Conservation (phyloP, 2,329 filamentous ascomycete species). For the Xylariaceae sp. region DNA sequence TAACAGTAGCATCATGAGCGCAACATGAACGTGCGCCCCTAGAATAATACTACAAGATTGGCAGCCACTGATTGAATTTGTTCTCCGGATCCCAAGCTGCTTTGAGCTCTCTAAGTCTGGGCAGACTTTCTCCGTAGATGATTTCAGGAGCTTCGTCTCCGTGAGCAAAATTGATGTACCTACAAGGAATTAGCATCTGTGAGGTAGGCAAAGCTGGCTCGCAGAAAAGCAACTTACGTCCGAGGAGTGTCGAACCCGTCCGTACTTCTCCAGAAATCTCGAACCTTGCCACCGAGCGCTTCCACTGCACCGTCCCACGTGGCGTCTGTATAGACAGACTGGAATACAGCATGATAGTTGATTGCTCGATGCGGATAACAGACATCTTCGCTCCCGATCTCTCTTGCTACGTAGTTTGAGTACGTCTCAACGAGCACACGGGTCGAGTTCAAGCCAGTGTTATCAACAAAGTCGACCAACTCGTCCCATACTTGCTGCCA, state of each 20-base stretch:
- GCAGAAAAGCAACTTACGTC: background rate
- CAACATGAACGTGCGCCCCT: too few species aligned
- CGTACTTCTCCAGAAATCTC: background rate
- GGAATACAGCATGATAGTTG: background rate
- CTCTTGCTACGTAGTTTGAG: background rate
- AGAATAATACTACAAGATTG: background rate
- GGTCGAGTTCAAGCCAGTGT: background rate
- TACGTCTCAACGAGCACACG: conserved; percentile 1
- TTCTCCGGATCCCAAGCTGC: background rate
- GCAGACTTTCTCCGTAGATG: background rate
- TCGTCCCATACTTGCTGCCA: background rate
- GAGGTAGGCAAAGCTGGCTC: background rate
- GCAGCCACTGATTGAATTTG: background rate
- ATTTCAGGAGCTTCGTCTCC: background rate
- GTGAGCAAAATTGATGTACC: background rate
- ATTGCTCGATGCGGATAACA: background rate
- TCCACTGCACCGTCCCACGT: background rate
- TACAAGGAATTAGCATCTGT: background rate
- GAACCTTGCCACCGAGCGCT: background rate
- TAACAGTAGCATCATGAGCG: too few species aligned
- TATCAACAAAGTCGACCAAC: background rate
- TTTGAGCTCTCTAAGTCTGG: background rate
- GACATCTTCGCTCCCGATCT: background rate
- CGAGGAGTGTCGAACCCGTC: background rate
- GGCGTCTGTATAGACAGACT: background rate